phyloP scores from a whole-genome alignment of 2,329 filamentous ascomycete species.

The Ascochyta rabiei region DNA sequence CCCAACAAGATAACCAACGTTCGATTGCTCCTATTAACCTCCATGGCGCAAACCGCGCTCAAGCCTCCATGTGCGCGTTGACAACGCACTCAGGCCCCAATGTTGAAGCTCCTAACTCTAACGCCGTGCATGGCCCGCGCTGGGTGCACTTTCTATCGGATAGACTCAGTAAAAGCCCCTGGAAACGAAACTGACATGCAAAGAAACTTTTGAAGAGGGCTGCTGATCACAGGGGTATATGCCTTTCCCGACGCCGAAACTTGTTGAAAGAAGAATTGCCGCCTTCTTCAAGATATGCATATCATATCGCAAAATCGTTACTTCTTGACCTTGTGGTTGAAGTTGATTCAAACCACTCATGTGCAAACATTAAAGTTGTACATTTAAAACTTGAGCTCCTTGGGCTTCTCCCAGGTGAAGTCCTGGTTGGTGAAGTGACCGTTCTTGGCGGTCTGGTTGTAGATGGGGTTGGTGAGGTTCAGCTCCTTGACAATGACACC shows the following conservation, averaged over 20 bases:
- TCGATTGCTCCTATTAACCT: slow-evolving; percentile 14
- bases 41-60: slow-evolving; percentile 17
- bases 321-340: slow-evolving; percentile 43
- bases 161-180: slow-evolving; percentile 38
- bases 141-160: slow-evolving; percentile 23
- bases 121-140: slow-evolving; percentile 27
- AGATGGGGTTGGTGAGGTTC: slow-evolving; percentile 93
- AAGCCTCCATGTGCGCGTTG: slow-evolving; percentile 34
- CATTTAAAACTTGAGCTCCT: slow-evolving; percentile 85
- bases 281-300: slow-evolving; percentile 47
- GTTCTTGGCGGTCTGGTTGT: slow-evolving; percentile 98
- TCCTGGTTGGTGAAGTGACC: slow-evolving; percentile 99
- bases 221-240: slow-evolving; percentile 42
- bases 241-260: slow-evolving; percentile 47
- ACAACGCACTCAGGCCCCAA: slow-evolving; percentile 33
- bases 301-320: slow-evolving; percentile 37
- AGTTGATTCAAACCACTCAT: slow-evolving; percentile 51
- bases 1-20: slow-evolving; percentile 7
- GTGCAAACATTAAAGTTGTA: slow-evolving; percentile 35
- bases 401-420: slow-evolving; percentile 99
- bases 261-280: slow-evolving; percentile 50
- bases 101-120: slow-evolving; percentile 34
- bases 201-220: slow-evolving; percentile 42
- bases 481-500: slow-evolving; percentile 99
- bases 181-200: slow-evolving; percentile 31